phyloP scores from a whole-genome alignment of 352 stramenopile species.

The Globisporangium perplexum region DNA sequence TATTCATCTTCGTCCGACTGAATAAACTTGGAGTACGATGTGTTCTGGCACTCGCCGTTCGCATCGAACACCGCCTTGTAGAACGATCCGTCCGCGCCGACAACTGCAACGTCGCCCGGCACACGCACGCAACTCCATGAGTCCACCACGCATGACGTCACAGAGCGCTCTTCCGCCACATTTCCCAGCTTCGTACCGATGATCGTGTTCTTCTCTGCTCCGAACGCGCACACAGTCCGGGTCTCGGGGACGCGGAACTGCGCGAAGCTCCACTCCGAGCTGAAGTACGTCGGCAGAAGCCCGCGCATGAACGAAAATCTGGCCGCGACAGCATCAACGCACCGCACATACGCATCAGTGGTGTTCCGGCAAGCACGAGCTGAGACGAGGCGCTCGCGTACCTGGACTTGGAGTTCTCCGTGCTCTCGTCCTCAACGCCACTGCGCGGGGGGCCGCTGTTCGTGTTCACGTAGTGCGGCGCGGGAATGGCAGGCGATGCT shows the following conservation, averaged over 20 bases:
- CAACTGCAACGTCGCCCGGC: constrained; percentile 33
- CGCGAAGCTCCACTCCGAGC: constrained; percentile 92
- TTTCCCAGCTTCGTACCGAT: constrained; percentile 40
- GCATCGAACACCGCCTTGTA: constrained; percentile 87
- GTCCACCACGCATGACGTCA: not conserved
- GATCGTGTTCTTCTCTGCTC: constrained; percentile 91
- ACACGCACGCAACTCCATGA: constrained; percentile 7
- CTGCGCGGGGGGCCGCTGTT: constrained; percentile 37
- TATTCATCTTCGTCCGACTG: constrained; percentile 87
- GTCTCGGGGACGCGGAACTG: constrained; percentile 90
- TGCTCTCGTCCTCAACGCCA: constrained; percentile 66
- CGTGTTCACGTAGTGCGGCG: constrained; percentile 28
- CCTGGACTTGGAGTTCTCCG: constrained; percentile 86
- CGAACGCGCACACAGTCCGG: constrained; percentile 91
- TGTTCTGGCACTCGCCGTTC: constrained; percentile 86
- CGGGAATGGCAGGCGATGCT: constrained; percentile 30
- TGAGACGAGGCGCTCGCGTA: constrained; percentile 11
- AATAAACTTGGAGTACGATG: constrained; percentile 89
- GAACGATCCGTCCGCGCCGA: constrained; percentile 83
- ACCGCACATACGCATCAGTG: not conserved
- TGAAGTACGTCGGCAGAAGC: constrained; percentile 92
- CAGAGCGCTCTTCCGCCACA: not conserved
- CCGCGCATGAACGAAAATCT: constrained; percentile 89
- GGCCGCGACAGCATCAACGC: not conserved
- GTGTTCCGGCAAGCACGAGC: not conserved